Percentiles rank a stretch among this genome's conserved stretches.
Evolutionary conservation across 2,329 filamentous ascomycete genomes (phyloP).

Genomic region (Myotisia sp.): DNA sequence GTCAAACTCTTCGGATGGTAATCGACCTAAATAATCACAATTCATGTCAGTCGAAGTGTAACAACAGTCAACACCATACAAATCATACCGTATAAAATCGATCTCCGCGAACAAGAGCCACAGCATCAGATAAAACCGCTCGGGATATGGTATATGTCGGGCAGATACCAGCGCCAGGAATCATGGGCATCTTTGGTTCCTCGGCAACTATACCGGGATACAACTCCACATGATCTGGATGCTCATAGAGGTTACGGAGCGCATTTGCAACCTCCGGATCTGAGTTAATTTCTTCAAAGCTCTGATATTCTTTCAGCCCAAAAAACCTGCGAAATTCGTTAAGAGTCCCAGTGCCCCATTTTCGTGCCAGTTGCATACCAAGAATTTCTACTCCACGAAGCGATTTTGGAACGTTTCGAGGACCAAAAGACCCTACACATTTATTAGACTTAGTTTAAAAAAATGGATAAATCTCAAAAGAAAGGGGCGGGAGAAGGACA

Average conservation of each 20-base stretch:
- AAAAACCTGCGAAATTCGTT: slow-evolving; percentile 51
- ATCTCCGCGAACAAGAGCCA: slow-evolving; percentile 30
- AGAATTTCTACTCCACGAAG: slow-evolving; percentile 65
- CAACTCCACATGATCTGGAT: slow-evolving; percentile 53
- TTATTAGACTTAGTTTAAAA: background rate
- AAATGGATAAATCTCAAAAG: background rate
- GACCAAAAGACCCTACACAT: slow-evolving; percentile 35
- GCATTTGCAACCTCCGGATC: slow-evolving; percentile 42
- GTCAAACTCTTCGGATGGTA: slow-evolving; percentile 22
- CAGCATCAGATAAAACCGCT: slow-evolving; percentile 31
- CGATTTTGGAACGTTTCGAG: slow-evolving; percentile 55
- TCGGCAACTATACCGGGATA: slow-evolving; percentile 50
- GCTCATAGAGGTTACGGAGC: slow-evolving; percentile 46
- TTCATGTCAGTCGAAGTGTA: background rate
- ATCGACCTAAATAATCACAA: slow-evolving; percentile 8
- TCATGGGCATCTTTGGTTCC: slow-evolving; percentile 25
- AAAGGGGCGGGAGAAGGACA: background rate
- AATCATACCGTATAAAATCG: slow-evolving; percentile 25
- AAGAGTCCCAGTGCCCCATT: slow-evolving; percentile 40
- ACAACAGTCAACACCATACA: background rate
- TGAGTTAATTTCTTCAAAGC: slow-evolving; percentile 45
- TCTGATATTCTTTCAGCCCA: slow-evolving; percentile 41
- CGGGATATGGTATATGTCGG: slow-evolving; percentile 27
- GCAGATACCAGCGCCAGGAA: slow-evolving; percentile 26
- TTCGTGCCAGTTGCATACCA: slow-evolving; percentile 60